Evolutionary conservation across 805 yeast species (phyloP).

Genomic region (Hermanozyma aechmeae): DNA sequence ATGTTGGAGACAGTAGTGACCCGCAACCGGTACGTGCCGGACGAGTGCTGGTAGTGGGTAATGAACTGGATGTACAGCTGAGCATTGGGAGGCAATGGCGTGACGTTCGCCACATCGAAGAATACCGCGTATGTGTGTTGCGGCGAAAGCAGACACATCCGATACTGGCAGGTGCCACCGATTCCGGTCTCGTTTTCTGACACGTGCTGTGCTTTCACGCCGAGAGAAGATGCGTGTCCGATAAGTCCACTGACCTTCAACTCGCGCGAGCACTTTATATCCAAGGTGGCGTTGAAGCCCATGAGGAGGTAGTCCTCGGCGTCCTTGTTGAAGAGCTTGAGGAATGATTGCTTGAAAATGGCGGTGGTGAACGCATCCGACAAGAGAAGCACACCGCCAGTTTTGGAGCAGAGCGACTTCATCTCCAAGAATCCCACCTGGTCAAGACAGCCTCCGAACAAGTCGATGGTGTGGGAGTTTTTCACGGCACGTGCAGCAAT

Average conservation of each 20-base stretch:
- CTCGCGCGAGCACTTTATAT: constrained; percentile 80
- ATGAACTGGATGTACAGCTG: constrained; percentile 68
- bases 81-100: constrained; percentile 37
- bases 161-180: constrained; percentile 88
- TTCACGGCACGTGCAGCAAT: constrained; percentile 63
- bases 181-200: constrained; percentile 91
- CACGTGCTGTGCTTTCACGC: constrained; percentile 60
- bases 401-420: constrained; percentile 74
- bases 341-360: constrained; percentile 85
- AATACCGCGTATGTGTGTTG: constrained; percentile 82
- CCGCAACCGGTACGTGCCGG: constrained; percentile 80
- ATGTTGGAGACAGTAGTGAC: constrained; percentile 75
- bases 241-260: constrained; percentile 86
- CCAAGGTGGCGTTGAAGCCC: constrained; percentile 86
- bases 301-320: constrained; percentile 76
- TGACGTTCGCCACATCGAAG: constrained; percentile 60
- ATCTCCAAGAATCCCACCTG: constrained; percentile 93
- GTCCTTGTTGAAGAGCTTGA: constrained; percentile 81
- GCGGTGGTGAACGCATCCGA: constrained; percentile 93
- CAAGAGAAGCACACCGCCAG: constrained; percentile 84
- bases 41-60: constrained; percentile 91
- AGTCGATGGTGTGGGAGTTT: constrained; percentile 74
- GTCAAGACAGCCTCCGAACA: constrained; percentile 92
- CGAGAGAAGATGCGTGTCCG: constrained; percentile 81
- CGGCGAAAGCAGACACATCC: constrained; percentile 76